phyloP scores from a whole-genome alignment of 2,329 filamentous ascomycete genomes.

The Exophiala phaeomuriformis region DNA sequence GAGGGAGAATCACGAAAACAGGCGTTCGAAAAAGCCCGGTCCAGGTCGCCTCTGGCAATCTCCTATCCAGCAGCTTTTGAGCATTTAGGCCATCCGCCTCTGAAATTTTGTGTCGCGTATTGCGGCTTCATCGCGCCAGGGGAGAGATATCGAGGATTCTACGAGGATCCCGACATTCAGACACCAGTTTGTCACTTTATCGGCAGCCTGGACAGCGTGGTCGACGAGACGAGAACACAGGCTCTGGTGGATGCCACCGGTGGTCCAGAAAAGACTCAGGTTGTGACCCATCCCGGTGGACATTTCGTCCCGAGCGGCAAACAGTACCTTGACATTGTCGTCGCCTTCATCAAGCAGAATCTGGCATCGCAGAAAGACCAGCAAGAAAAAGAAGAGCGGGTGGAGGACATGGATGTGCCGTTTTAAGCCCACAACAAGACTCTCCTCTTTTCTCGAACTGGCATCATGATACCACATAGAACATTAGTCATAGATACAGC shows the following conservation, averaged over 20 bases:
- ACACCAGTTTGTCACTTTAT: conserved; percentile 78
- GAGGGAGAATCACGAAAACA: conserved; percentile 48
- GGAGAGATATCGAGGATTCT: conserved; percentile 58
- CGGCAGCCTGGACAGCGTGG: conserved; percentile 78
- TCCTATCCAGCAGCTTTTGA: conserved; percentile 47
- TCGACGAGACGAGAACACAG: conserved; percentile 66
- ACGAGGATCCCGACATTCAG: conserved; percentile 59
- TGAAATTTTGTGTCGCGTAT: conserved; percentile 69
- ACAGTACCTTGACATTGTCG: conserved; percentile 69
- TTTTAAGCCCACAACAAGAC: conserved; percentile 40
- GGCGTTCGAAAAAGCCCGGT: conserved; percentile 29
- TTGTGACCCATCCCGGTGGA: conserved; percentile 73
- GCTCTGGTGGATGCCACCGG: conserved; percentile 60
- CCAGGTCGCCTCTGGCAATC: conserved; percentile 32
- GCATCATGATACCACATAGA: conserved; percentile 4
- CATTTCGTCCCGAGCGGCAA: conserved; percentile 82
- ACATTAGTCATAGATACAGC: conserved; percentile 1
- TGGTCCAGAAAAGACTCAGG: conserved; percentile 46
- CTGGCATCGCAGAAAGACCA: conserved; percentile 34
- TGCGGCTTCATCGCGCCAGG: conserved; percentile 66
- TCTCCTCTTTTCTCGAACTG: too few species aligned
- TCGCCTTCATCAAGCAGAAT: conserved; percentile 58
- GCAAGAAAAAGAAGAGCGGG: conserved; percentile 47
- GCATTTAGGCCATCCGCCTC: conserved; percentile 43
- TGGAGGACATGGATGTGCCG: conserved; percentile 62